phyloP scores from a whole-genome alignment of 225 moss, liverwort and hornwort genomes.

The Neckera pumila region DNA sequence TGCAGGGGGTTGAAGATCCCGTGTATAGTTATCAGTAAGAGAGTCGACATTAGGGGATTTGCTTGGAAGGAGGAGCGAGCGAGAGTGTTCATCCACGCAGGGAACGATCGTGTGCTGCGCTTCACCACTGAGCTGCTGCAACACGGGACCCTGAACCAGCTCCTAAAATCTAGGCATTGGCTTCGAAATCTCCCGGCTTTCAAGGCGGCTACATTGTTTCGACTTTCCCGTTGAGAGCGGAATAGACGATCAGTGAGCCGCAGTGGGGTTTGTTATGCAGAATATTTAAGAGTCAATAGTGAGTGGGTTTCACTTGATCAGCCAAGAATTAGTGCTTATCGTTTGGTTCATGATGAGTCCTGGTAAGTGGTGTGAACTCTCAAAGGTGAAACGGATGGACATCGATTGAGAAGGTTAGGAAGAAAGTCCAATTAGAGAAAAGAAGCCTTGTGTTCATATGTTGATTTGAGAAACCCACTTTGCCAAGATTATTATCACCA shows the following conservation, averaged over 20 bases:
- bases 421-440: too few species aligned
- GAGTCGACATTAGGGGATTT: background rate
- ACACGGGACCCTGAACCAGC: background rate
- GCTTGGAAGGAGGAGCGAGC: background rate
- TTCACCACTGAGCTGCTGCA: background rate
- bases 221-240: background rate
- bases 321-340: background rate
- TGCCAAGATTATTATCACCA: too few species aligned
- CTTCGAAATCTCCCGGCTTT: background rate
- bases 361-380: background rate
- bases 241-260: too few species aligned
- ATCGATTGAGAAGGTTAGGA: too few species aligned
- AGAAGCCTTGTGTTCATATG: background rate
- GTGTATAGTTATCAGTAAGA: background rate
- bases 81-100: background rate
- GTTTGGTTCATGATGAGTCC: background rate
- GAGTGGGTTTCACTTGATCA: background rate
- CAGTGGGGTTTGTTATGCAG: background rate
- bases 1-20: background rate
- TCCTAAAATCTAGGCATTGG: background rate
- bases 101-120: slow-evolving; percentile 15
- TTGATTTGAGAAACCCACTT: background rate
- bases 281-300: background rate
- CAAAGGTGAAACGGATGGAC: background rate
- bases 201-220: background rate